Evolutionary conservation across 2,329 filamentous ascomycete genomes (phyloP), one percentile per base, ranked within the genome.

Genomic region (Talaromyces sp.): DNA sequence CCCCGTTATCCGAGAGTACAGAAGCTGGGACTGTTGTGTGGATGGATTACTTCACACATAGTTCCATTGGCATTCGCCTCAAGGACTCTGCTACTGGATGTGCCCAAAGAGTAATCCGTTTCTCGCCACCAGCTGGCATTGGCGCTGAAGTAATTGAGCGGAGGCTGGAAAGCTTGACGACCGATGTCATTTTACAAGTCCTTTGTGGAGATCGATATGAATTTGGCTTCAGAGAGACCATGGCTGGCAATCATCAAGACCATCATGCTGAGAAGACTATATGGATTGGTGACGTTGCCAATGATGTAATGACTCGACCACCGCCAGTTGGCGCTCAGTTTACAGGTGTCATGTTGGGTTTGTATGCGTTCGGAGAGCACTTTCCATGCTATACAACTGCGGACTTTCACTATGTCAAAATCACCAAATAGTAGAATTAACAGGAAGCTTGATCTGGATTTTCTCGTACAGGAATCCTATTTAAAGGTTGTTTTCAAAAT

Each of bases 21-120:
- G 83, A 86, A 70, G 82, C 83, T 0, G 83, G 84, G 0, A 71
- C 80, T 0, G 80, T 81, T 0, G 67, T 85, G 0, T 86, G 81
- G 78, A 84, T 81, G 80, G 84, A 79, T 52, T 78, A 82, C 49
- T 76, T 76, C 62, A 79, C 77, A 0, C 76, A 77, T 57, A 73
- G 70, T 53, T 78, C 73, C 35, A 71, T 82, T 2, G 80, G 79
- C 0, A 70, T 81, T 14, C 64, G 69, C 17, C 32, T 68, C 3
- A 49, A 24, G n/a, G 9, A 9, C 59, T 68, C 57, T 53, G 46
- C 21, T 0, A 58, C 58, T 61, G 53, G 56, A 27, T 53, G 62
- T 38, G 31, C 63, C 17, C 19, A 62, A 41, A 61, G 69, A 32
- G 62, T 72, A 6, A 59, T 75, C 17, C 65, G 68, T 14, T 70